Evolutionary conservation across 768 basidiomycete species (phyloP), one percentile per base, ranked within the genome.

Genomic region (Amanita rubescens): DNA sequence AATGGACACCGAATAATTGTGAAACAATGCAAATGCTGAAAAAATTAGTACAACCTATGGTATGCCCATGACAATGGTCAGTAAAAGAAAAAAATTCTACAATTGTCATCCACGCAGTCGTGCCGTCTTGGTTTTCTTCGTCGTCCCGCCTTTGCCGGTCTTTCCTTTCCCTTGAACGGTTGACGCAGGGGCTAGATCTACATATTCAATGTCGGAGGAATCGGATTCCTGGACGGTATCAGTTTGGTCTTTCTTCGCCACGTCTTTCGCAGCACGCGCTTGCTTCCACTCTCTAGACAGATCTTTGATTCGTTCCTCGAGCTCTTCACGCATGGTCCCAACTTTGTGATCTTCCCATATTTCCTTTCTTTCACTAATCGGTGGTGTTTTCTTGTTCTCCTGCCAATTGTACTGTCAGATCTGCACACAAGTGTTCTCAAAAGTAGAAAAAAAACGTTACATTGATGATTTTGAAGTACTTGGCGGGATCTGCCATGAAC

Each of bases 401-500:
- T 62, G 43, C 45, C 19, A 20, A 53, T 27, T 11, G 45, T 14
- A 15, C n/a, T 35, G 20, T 48, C 24, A 9, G 34, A 27, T 14
- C 17, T n/a, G n/a, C n/a, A 15, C 27, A n/a, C 33, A 11, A 39
- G 22, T 39, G 17, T 15, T 44, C 2, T 1, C n/a, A 44, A 20
- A 20, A 33, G 48, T 45, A 34, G n/a, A n/a, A n/a, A n/a, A n/a
- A n/a, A 33, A 49, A 54, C 22, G 39, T 27, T 60, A 77, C 76
- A 56, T 74, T 62, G 44, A 90, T 84, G 30, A 75, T 67, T 8
- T 72, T 58, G 49, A 74, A 71, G 54, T 84, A 80, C 15, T 68
- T 63, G 0, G 66, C 62, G 0, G 91, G 87, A 50, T 86, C 69
- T 7, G 63, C 69, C 67, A 96, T 79, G 63, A 98, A 90, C 0